Base-by-base conservation (phyloP, 1,284 basidiomycete genomes). In the Papiliotrema fonsecae region DNA sequence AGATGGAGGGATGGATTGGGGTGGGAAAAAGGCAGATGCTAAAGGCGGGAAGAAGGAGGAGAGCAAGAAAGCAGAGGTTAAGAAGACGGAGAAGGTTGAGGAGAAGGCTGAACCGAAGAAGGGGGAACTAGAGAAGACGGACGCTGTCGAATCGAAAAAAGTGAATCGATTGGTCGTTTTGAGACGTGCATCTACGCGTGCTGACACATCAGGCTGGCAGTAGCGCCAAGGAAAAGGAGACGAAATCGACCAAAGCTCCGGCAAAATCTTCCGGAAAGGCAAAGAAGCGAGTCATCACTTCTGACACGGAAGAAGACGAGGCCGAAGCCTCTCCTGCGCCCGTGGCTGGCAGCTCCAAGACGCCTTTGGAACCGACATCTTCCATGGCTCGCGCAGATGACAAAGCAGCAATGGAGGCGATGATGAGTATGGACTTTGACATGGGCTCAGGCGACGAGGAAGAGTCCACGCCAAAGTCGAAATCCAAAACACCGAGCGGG, bases 381-480 rank as follows among this genome's bases (percentile, higher is more conserved):
- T 65, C 62, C 2, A 62, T 61, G 61, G 56, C 62, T 0, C 50
- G 64, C 10, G 60, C 54, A 7, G 64, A 64, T 19, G 70, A 72
- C 42, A 50, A 55, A 38, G 64, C 62, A n/a, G 70, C 68, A 1
- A 65, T 72, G 63, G 67, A 65, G 48, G 70, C 68, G 10, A 70
- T 72, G 62, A 65, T 69, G 68, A 65, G 64, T 41, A 50, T 65
- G 47, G 67, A 68, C 47, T 39, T 59, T 42, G 64, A 65, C 46
- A 24, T 57, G 39, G 57, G 55, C 4, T 13, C 45, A 32, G 54
- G 52, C 11, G 48, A 52, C 28, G 54, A 61, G 22, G 43, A 38
- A 19, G 45, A 49, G 6, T 50, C 49, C 7, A 50, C 44, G n/a
- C 48, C 42, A 13, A 44, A 46, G 43, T 22, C 35, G 40, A 43